Evolutionary conservation across 306 rosid genomes (phyloP).

Genomic region (Dalbergia cultrata): DNA sequence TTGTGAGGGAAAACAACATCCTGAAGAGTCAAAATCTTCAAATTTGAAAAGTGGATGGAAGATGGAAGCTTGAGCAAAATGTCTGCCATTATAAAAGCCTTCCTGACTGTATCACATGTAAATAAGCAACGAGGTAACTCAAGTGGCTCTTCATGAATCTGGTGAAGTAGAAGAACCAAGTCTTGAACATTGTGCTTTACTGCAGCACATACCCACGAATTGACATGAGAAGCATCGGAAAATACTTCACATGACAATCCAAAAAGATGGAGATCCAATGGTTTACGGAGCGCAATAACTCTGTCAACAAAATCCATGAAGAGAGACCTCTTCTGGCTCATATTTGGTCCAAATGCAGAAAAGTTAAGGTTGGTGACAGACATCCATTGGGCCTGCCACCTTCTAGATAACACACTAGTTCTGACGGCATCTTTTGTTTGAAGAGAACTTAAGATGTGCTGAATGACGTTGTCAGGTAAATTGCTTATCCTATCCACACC

Average conservation of each 20-base stretch:
- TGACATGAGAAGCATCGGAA: not conserved
- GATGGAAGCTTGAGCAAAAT: constrained; percentile 34
- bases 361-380: not conserved
- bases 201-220: constrained; percentile 29
- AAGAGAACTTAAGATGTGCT: constrained; percentile 22
- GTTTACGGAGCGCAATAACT: constrained; percentile 15
- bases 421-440: constrained; percentile 39
- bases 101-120: constrained; percentile 25
- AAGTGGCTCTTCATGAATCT: not conserved
- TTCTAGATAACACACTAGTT: constrained; percentile 41
- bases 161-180: not conserved
- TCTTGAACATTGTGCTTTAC: constrained; percentile 24
- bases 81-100: not conserved
- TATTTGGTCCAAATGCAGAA: not conserved
- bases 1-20: not conserved
- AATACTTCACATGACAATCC: not conserved
- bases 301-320: constrained; percentile 38
- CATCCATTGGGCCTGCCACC: constrained; percentile 40
- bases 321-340: not conserved
- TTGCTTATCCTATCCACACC: not conserved
- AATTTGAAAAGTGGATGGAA: constrained; percentile 20
- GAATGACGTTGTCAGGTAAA: constrained; percentile 32
- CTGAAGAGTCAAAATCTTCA: constrained; percentile 26
- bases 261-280: not conserved
- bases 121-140: constrained; percentile 29